Evolutionary conservation across 116 monocot genomes (phyloP).

Genomic region (Papilionanthe hybrid): DNA sequence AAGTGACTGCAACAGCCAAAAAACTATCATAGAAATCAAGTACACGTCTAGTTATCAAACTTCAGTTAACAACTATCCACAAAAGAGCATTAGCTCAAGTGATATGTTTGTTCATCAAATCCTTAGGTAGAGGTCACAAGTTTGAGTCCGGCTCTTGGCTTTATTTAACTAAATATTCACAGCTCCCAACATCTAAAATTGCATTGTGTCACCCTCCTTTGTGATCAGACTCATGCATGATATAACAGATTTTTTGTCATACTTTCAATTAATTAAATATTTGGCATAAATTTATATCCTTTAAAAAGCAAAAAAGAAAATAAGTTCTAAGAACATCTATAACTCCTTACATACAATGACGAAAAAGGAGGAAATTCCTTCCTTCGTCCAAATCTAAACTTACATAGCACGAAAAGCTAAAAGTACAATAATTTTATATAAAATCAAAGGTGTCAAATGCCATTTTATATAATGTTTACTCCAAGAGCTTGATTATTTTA

Average conservation of each 20-base stretch:
- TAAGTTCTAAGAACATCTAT: neutral
- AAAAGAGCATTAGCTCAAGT: neutral
- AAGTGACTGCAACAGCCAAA: neutral
- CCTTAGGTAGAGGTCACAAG: neutral
- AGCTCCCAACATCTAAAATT: too few species aligned
- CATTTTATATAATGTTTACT: neutral
- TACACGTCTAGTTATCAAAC: neutral
- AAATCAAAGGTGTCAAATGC: neutral
- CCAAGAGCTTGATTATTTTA: neutral
- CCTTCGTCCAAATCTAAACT: neutral
- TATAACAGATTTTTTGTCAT: too few species aligned
- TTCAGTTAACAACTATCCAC: neutral
- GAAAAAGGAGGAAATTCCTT: neutral
- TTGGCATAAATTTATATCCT: too few species aligned
- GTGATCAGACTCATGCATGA: too few species aligned
- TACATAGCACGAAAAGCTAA: neutral
- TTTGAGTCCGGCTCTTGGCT: too few species aligned
- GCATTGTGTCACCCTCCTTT: too few species aligned
- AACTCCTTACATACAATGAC: neutral
- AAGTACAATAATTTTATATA: neutral
- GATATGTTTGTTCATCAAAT: neutral
- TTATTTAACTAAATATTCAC: too few species aligned
- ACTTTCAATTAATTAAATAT: too few species aligned
- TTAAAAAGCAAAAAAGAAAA: too few species aligned
- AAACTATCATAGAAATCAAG: neutral